Evolutionary conservation across 345 rosid species (phyloP).

Genomic region (Xanthoceras sorbifolium): DNA sequence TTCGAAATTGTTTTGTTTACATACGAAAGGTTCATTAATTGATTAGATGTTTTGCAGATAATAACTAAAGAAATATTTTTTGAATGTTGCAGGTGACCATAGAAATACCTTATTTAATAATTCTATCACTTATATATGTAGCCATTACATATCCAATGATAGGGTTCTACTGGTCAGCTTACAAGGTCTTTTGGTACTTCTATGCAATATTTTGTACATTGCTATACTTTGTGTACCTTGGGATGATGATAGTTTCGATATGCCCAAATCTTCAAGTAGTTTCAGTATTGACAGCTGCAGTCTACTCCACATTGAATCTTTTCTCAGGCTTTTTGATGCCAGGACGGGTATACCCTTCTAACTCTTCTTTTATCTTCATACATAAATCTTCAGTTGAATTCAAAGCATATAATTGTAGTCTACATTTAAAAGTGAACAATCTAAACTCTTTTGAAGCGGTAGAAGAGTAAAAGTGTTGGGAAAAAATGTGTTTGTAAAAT

Average conservation of each 20-base stretch:
- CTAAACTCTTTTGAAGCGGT: too few species aligned
- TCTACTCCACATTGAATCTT: slow-evolving; percentile 25
- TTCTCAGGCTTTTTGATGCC: slow-evolving; percentile 40
- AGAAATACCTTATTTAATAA: slow-evolving; percentile 28
- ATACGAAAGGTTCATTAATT: background rate
- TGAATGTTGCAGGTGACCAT: slow-evolving; percentile 21
- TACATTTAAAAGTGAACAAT: background rate
- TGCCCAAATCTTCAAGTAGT: slow-evolving; percentile 21
- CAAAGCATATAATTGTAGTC: background rate
- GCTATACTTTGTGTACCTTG: slow-evolving; percentile 30
- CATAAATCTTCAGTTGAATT: background rate
- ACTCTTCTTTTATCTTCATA: background rate
- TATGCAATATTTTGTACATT: slow-evolving; percentile 25
- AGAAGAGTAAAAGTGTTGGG: too few species aligned
- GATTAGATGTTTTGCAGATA: background rate
- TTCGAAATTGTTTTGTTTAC: background rate
- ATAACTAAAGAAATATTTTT: background rate
- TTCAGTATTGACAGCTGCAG: slow-evolving; percentile 13
- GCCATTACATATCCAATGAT: slow-evolving; percentile 15
- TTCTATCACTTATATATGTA: background rate
- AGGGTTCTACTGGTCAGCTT: slow-evolving; percentile 14
- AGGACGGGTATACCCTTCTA: slow-evolving; percentile 17
- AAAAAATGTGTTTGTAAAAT: too few species aligned
- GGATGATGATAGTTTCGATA: slow-evolving; percentile 30
- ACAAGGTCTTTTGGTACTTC: slow-evolving; percentile 32